Evolutionary conservation across 2,329 filamentous ascomycete genomes (phyloP), one percentile per base, ranked within the genome.

Genomic region (Aspergillus texensis): DNA sequence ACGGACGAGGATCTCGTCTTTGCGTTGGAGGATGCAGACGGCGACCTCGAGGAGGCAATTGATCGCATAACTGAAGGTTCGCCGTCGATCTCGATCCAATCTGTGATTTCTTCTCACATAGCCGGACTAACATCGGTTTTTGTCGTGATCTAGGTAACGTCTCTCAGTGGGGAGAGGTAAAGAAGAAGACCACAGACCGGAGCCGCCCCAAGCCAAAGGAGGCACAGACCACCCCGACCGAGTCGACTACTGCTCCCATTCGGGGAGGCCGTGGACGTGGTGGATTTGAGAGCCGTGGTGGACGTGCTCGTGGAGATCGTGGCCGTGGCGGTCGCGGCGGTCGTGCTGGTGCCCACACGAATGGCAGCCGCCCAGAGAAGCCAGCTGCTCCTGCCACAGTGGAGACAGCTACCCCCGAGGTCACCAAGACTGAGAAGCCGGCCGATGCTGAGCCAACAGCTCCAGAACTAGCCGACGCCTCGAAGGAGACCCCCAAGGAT

Each of bases 1-100:
- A 94, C 93, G 72, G 92, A 97, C 75, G 92, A 94, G 79, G 94
- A 98, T 79, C 88, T 98, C 68, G 88, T 98, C 68, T 95, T 95
- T 78, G 94, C 94, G 66, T 85, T 99, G 64, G 89, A 96, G 79
- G 95, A 99, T 83, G 80, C 80, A 54, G 77, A 82, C 64, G 82
- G 82, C 66, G 80, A 82, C 67, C 75, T 83, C 43, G 79, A 82
- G 67, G 77, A 76, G 65, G 81, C 81, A 67, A 81, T 83, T 76
- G 81, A 83, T 71, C 80, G 81, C 72, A 84, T 84, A 62, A 82
- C 80, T 68, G 81, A 82, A 79, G 82, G 82, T 83, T 69, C 55
- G 58, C 64, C 46, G 54, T 36, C 43, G 32, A 63, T 34, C 59
- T 46, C 32, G 57, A 41, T 34, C 19, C 21, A 46, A 57, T 45